phyloP scores from a whole-genome alignment of 176 grass and related monocot genomes.

The Eleusine coracana region DNA sequence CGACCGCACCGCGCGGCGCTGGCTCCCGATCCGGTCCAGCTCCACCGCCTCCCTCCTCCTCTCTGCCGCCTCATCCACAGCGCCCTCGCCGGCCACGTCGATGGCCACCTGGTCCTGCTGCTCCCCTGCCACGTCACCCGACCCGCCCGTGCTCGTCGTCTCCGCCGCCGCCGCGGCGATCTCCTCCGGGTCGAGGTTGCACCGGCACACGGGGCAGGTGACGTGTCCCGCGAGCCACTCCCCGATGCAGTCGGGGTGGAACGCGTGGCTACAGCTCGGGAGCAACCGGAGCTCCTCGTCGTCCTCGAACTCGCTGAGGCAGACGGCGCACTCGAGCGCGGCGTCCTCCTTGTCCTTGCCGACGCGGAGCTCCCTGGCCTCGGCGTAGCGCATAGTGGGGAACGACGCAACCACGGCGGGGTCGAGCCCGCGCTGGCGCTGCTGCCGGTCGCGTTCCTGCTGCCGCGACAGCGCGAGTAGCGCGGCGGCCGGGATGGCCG shows the following conservation, averaged over 20 bases:
- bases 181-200: slow-evolving; percentile 53
- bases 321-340: slow-evolving; percentile 73
- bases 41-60: slow-evolving; percentile 54
- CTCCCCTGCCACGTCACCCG: background rate
- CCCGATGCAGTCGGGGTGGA: slow-evolving; percentile 85
- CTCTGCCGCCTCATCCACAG: background rate
- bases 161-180: slow-evolving; percentile 1
- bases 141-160: background rate
- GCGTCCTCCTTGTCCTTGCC: slow-evolving; percentile 36
- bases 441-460: slow-evolving; percentile 25
- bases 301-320: slow-evolving; percentile 80
- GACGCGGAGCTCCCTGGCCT: slow-evolving; percentile 61
- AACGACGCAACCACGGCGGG: slow-evolving; percentile 65
- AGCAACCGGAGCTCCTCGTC: slow-evolving; percentile 70
- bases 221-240: slow-evolving; percentile 77
- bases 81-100: slow-evolving; percentile 25
- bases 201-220: slow-evolving; percentile 78
- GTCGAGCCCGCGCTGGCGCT: slow-evolving; percentile 53
- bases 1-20: slow-evolving; percentile 62
- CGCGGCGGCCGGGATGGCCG: slow-evolving; percentile 42
- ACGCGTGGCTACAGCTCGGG: slow-evolving; percentile 71
- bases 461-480: slow-evolving; percentile 40
- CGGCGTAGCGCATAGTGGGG: slow-evolving; percentile 68
- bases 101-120: slow-evolving; percentile 31
- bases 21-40: slow-evolving; percentile 79